phyloP scores from a whole-genome alignment of 257 asterid genomes.

The Petunia secreta region DNA sequence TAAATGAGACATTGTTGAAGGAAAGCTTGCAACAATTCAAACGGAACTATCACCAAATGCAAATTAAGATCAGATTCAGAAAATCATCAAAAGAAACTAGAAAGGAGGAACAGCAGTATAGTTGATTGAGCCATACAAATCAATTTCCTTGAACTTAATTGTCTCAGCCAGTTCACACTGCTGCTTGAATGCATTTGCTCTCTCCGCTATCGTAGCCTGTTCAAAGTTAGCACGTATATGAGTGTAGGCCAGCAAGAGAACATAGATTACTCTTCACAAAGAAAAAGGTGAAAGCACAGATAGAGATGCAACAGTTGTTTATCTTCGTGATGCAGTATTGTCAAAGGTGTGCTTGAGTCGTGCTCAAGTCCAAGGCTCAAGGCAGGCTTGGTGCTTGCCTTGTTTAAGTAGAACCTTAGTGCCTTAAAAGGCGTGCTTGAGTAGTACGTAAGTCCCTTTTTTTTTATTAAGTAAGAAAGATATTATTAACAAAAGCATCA shows the following conservation, averaged over 20 bases:
- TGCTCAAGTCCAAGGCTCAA: neutral
- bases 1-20: neutral
- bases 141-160: constrained; percentile 96
- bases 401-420: neutral
- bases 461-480: too few relatives aligned
- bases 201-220: constrained; percentile 89
- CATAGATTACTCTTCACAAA: neutral
- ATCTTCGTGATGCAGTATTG: neutral
- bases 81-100: constrained; percentile 27
- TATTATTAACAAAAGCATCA: too few relatives aligned
- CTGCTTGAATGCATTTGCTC: constrained; percentile 86
- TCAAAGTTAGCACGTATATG: constrained; percentile 19
- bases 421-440: neutral
- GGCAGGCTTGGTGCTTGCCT: neutral
- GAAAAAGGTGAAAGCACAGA: constrained; percentile 24
- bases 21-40: neutral
- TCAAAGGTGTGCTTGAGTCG: neutral
- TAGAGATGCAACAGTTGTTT: constrained; percentile 17
- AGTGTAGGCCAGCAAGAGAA: constrained; percentile 25
- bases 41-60: neutral
- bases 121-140: constrained; percentile 63
- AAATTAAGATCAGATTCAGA: constrained; percentile 17
- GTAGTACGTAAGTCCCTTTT: too few relatives aligned
- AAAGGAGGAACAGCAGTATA: constrained; percentile 14
- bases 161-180: constrained; percentile 88